Base-by-base conservation (phyloP, 2,329 filamentous ascomycete species). In the Neofusicoccum kwambonambiense region DNA sequence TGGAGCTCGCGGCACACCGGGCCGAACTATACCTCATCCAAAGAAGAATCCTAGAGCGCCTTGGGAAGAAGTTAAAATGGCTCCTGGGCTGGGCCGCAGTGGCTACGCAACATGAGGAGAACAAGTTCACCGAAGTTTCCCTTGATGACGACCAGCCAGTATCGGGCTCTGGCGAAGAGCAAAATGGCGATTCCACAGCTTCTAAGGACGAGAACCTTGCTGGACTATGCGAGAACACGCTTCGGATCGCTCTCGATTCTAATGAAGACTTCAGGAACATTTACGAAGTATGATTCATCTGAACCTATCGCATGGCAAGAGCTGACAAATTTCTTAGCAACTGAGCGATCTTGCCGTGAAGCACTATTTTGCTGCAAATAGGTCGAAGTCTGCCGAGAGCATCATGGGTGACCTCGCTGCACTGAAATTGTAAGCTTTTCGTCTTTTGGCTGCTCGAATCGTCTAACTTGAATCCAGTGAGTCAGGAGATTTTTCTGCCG, bases 401-500 rank as follows among this genome's bases (percentile, higher is more conserved):
- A 88, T 89, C 66, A 87, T 93, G 75, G 90, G 92, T 9, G 95
- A 99, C 76, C 84, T 98, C 51, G 95, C 93, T 1, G 85, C 95
- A 4, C 81, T 97, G 58, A 93, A 94, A 71, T 95, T 89, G 74
- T 78, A 73, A 52, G 75, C 69, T 37, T n/a, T 3, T 44, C 19
- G 5, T 27, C 8, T 19, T 2, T 51, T 11, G 31, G 41, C 92
- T 4, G 92, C 93, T 4, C 90, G 89, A 64, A 90, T 93, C 75
- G 90, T 91, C 12, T 95, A 98, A 76, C 84, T 98, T 54, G 94
- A 93, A 1, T 85, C 94, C 5, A 81, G 73, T 70, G 86, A 90
- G 66, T 82, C 91, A 3, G 85, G 86, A 22, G 91, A 98, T 69
- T 93, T 89, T 72, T 82, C 81, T 2, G 84, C 87, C 1, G 93